Conservation (phyloP, 352 stramenopile genomes). For the Pythium apleroticum region DNA sequence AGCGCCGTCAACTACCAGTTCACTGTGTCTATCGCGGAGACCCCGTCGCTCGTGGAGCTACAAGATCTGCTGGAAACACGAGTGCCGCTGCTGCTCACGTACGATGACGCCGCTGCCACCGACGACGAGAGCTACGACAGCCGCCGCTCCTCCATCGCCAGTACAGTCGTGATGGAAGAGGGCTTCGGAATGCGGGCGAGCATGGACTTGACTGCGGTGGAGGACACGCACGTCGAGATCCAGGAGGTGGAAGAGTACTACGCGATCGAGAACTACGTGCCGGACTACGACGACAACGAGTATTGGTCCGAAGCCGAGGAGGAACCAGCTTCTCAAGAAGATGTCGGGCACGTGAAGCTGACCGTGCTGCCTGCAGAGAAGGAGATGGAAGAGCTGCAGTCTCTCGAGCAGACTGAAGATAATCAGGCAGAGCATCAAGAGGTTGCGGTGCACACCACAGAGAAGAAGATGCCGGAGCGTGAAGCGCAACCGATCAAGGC, state of each 20-base stretch:
- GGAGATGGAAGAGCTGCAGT: neutral
- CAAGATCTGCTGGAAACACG: constrained; percentile 26
- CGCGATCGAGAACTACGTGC: constrained; percentile 7
- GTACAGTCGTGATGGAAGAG: constrained; percentile 13
- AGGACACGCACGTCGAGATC: neutral
- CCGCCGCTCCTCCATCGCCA: constrained; percentile 18
- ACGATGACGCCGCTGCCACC: constrained; percentile 9
- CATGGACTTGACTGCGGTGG: constrained; percentile 13
- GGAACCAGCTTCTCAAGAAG: neutral
- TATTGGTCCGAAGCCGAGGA: constrained; percentile 14
- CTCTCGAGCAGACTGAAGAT: neutral
- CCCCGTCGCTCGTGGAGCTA: constrained; percentile 20
- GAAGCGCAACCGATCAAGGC: neutral
- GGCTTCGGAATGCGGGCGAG: neutral
- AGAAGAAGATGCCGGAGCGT: neutral
- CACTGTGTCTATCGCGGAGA: constrained; percentile 57
- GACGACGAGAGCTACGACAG: constrained; percentile 5
- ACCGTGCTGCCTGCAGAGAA: neutral
- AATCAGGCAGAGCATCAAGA: neutral
- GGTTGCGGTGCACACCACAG: neutral
- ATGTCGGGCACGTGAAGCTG: neutral
- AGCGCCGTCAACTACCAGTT: constrained; percentile 55
- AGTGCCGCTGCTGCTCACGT: constrained; percentile 20
- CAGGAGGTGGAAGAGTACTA: constrained; percentile 13
- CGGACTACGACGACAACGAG: constrained; percentile 6